Percentiles rank a stretch among this genome's conserved stretches.
phyloP scores from a whole-genome alignment of 805 yeast species.

The Wickerhamiella dianesei region DNA sequence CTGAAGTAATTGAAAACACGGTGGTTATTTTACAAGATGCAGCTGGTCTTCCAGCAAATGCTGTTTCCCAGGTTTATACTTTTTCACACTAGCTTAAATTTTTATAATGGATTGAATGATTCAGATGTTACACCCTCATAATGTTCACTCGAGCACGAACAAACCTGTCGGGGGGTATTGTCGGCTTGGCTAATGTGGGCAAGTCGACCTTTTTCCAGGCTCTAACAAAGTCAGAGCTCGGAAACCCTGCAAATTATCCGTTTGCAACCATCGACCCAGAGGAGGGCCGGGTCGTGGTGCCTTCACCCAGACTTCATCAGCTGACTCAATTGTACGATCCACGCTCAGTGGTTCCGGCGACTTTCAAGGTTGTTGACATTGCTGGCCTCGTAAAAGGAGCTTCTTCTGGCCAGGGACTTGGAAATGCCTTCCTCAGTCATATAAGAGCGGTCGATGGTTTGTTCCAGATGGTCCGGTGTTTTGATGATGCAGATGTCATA shows the following conservation, averaged over 20 bases:
- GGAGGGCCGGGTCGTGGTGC: slow-evolving; percentile 45
- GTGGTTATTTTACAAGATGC: slow-evolving; percentile 46
- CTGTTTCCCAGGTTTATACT: slow-evolving; percentile 14
- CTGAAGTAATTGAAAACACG: slow-evolving; percentile 40
- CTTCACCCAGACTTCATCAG: slow-evolving; percentile 36
- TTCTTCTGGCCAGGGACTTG: slow-evolving; percentile 53
- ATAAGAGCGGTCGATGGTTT: slow-evolving; percentile 61
- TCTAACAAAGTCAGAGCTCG: slow-evolving; percentile 45
- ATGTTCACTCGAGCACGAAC: slow-evolving; percentile 16
- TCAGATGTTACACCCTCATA: neutral
- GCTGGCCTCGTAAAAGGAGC: slow-evolving; percentile 60
- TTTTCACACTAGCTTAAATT: neutral
- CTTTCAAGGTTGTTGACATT: slow-evolving; percentile 48
- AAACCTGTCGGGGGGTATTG: slow-evolving; percentile 32
- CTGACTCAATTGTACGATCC: slow-evolving; percentile 38
- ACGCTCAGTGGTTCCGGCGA: slow-evolving; percentile 38
- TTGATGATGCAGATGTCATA: slow-evolving; percentile 49
- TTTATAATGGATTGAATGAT: neutral
- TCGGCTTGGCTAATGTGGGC: slow-evolving; percentile 57
- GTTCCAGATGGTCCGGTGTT: slow-evolving; percentile 54
- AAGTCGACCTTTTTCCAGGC: slow-evolving; percentile 47
- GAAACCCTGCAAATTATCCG: slow-evolving; percentile 57
- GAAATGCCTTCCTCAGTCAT: slow-evolving; percentile 58
- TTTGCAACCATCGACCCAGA: slow-evolving; percentile 69
- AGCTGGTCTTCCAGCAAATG: slow-evolving; percentile 34